Conservation (phyloP, 1,139 yeast species). For the Yamadazyma sp. region DNA sequence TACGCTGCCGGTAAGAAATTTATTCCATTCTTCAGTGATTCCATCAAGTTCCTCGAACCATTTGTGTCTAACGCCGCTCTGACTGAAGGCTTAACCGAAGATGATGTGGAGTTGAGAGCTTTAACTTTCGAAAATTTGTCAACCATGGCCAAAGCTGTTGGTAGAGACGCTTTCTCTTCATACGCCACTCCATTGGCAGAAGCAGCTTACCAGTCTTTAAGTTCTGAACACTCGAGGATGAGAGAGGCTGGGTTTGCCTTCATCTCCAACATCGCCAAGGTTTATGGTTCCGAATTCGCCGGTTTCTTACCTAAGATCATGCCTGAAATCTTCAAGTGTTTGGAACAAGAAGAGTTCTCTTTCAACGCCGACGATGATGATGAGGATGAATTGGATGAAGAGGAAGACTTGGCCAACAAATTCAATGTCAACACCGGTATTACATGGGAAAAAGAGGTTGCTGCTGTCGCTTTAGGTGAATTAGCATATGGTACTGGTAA, state of each 20-base stretch:
- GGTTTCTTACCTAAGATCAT: constrained; percentile 80
- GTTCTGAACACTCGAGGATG: constrained; percentile 77
- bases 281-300: constrained; percentile 86
- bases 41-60: constrained; percentile 79
- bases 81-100: constrained; percentile 73
- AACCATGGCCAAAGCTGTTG: constrained; percentile 95
- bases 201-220: constrained; percentile 80
- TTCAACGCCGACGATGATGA: constrained; percentile 44
- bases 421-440: constrained; percentile 91
- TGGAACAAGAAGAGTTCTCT: constrained; percentile 80
- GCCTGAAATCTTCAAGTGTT: constrained; percentile 80
- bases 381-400: constrained; percentile 40
- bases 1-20: constrained; percentile 90
- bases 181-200: constrained; percentile 88
- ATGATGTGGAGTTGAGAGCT: constrained; percentile 83
- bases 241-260: constrained; percentile 97
- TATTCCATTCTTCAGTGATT: constrained; percentile 79
- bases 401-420: constrained; percentile 65
- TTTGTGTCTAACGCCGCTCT: constrained; percentile 64
- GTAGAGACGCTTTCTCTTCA: constrained; percentile 81
- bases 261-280: constrained; percentile 91
- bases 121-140: constrained; percentile 91
- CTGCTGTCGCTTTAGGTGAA: constrained; percentile 90
- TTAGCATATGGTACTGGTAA: constrained; percentile 84
- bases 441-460: constrained; percentile 94